These are phyloP conservation scores for Elsinoe australis DNA, from an alignment of 2,329 filamentous ascomycete genomes.

Conservation along the genomic window DNA sequence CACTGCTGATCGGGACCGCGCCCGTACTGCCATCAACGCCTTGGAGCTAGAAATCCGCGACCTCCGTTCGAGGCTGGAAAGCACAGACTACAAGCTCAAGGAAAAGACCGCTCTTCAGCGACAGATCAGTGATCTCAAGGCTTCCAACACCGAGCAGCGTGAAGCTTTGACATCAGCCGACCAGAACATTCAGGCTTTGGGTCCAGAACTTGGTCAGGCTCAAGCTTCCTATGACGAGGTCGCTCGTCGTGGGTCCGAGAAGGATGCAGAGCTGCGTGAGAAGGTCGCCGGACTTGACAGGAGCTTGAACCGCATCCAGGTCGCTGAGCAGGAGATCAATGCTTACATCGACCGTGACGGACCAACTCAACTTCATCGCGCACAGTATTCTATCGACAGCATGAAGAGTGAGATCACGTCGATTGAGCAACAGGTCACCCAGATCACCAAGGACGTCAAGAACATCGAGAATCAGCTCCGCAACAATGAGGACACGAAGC, in stretches of 20 bases:
- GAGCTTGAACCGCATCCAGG: conserved; percentile 67
- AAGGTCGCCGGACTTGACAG: conserved; percentile 64
- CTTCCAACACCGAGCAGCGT: conserved; percentile 59
- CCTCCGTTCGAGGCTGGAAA: conserved; percentile 62
- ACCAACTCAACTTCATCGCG: conserved; percentile 59
- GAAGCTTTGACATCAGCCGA: conserved; percentile 64
- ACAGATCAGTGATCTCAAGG: conserved; percentile 67
- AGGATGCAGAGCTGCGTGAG: conserved; percentile 63
- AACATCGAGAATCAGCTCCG: conserved; percentile 68
- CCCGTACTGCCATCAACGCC: conserved; percentile 55
- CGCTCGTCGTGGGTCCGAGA: conserved; percentile 60
- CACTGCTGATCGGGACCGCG: conserved; percentile 61
- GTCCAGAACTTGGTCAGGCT: conserved; percentile 67
- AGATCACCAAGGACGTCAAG: conserved; percentile 64
- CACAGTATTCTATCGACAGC: conserved; percentile 51
- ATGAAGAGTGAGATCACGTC: conserved; percentile 59
- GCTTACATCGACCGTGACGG: conserved; percentile 72
- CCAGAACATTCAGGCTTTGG: conserved; percentile 62
- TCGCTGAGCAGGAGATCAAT: conserved; percentile 69
- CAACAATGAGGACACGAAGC: conserved; percentile 74
- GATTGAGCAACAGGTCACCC: conserved; percentile 59
- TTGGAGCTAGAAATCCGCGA: conserved; percentile 74
- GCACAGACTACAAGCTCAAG: conserved; percentile 66
- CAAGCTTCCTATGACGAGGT: conserved; percentile 71
- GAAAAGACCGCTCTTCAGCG: conserved; percentile 64